Evolutionary conservation across 495 filamentous ascomycete genomes (phyloP).

Genomic region (Cudoniella acicularis): DNA sequence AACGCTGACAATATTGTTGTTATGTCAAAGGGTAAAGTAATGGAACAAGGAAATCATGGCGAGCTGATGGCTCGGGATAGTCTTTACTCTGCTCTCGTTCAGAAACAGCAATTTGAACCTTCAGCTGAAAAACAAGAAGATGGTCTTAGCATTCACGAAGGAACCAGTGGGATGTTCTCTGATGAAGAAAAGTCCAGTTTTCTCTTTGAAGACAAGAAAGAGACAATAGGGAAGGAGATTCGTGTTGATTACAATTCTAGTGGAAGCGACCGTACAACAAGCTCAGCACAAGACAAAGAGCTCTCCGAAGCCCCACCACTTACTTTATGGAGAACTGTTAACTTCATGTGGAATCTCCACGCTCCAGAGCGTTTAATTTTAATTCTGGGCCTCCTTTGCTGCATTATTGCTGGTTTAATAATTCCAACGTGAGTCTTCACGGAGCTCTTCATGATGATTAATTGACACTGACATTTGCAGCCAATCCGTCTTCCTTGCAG

Average conservation of each 20-base stretch:
- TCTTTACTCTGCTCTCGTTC: slow-evolving; percentile 1
- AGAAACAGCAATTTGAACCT: slow-evolving; percentile 36
- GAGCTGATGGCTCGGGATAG: slow-evolving; percentile 36
- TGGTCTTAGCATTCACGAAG: background rate
- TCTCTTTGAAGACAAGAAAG: background rate
- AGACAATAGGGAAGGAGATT: background rate
- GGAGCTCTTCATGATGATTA: background rate
- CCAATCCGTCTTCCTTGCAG: slow-evolving; percentile 3
- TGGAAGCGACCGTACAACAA: too few species aligned
- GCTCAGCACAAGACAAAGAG: background rate
- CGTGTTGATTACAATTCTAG: background rate
- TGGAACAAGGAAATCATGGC: slow-evolving; percentile 51
- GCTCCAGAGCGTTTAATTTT: background rate
- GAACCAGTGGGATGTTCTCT: background rate
- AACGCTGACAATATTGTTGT: slow-evolving; percentile 58
- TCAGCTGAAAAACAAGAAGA: background rate
- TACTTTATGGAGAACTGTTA: background rate
- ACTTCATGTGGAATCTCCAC: background rate
- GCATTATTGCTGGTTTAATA: background rate
- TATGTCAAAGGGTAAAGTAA: slow-evolving; percentile 49
- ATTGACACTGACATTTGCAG: background rate
- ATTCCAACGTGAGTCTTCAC: background rate
- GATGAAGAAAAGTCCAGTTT: background rate
- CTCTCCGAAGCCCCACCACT: background rate
- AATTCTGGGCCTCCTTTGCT: background rate